These are phyloP conservation scores for Plasmodium billcollinsi DNA, from an alignment of 169 alveolate species.

Conservation along the genomic window DNA sequence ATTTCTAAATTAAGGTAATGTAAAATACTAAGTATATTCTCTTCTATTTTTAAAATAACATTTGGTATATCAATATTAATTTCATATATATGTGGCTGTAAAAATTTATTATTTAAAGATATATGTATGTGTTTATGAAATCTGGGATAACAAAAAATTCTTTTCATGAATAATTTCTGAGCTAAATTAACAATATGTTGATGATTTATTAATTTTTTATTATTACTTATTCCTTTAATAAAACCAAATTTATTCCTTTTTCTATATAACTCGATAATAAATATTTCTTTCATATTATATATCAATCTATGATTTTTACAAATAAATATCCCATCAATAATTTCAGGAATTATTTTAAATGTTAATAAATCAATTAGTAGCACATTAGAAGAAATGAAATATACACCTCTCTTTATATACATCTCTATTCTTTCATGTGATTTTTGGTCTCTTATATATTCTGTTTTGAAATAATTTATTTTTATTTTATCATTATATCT, in stretches of 20 bases:
- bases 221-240: slow-evolving; percentile 69
- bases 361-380: slow-evolving; percentile 68
- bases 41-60: slow-evolving; percentile 28
- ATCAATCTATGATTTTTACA: slow-evolving; percentile 66
- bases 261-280: slow-evolving; percentile 66
- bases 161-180: slow-evolving; percentile 43
- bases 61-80: slow-evolving; percentile 43
- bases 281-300: slow-evolving; percentile 49
- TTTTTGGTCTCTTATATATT: slow-evolving; percentile 62
- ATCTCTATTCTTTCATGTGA: slow-evolving; percentile 69
- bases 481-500: slow-evolving; percentile 25
- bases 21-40: slow-evolving; percentile 27
- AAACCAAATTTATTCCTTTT: slow-evolving; percentile 75
- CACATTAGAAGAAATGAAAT: slow-evolving; percentile 68
- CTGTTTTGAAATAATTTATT: slow-evolving; percentile 68
- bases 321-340: slow-evolving; percentile 73
- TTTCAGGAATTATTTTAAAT: slow-evolving; percentile 76
- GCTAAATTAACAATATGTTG: slow-evolving; percentile 32
- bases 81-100: slow-evolving; percentile 76
- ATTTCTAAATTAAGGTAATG: slow-evolving; percentile 67
- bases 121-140: slow-evolving; percentile 73
- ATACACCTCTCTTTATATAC: slow-evolving; percentile 70
- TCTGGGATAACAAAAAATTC: slow-evolving; percentile 63
- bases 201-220: slow-evolving; percentile 47
- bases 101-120: slow-evolving; percentile 51